Percentiles rank a stretch among this genome's conserved stretches.
Evolutionary conservation across 345 rosid species (phyloP).

Genomic region (Balakata baccata): DNA sequence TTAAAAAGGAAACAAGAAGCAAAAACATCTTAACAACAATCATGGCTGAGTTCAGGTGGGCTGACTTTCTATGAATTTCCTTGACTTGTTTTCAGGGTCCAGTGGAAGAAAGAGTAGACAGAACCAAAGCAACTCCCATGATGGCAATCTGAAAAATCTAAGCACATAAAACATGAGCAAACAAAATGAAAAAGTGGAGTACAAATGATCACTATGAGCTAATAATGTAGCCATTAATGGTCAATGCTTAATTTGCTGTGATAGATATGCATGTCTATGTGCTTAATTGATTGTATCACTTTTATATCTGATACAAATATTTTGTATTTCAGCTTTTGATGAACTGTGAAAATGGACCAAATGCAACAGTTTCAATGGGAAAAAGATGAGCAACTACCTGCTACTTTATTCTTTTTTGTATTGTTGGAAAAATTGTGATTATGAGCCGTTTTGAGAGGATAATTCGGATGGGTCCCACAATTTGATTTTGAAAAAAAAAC

Average conservation of each 20-base stretch:
- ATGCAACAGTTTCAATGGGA: neutral
- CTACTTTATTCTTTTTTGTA: conserved; percentile 62
- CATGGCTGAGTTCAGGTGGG: neutral
- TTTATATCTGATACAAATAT: neutral
- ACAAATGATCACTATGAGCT: too few relatives aligned
- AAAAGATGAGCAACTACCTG: neutral
- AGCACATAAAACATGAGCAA: neutral
- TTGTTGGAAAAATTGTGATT: too few relatives aligned
- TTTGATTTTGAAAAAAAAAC: too few relatives aligned
- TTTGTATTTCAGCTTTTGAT: conserved; percentile 7
- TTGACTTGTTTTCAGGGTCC: neutral
- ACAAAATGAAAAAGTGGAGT: neutral
- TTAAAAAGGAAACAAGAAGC: too few relatives aligned
- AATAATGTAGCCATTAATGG: too few relatives aligned
- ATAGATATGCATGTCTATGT: neutral
- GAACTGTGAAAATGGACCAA: neutral
- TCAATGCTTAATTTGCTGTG: neutral
- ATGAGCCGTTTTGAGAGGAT: too few relatives aligned
- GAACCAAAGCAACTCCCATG: neutral
- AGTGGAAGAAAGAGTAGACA: neutral
- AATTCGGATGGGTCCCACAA: too few relatives aligned
- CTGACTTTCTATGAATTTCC: neutral
- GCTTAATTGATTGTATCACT: neutral
- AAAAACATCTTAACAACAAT: neutral
- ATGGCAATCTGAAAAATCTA: neutral